Percentiles rank a stretch among this genome's conserved stretches.
Conservation (phyloP, 805 yeast genomes). For the Candida gorgasii region DNA sequence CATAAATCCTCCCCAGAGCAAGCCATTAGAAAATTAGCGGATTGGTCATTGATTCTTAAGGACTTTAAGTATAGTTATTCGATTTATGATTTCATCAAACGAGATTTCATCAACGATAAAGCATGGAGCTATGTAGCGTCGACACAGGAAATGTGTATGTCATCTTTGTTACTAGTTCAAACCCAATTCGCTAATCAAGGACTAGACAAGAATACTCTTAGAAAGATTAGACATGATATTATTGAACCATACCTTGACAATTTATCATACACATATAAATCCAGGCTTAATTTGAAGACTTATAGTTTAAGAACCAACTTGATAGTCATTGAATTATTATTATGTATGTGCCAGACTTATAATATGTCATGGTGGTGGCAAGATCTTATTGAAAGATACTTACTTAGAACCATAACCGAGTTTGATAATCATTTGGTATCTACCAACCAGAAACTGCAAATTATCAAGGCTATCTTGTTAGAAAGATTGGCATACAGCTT, state of each 20-base stretch:
- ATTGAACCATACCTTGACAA: constrained; percentile 68
- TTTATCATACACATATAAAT: constrained; percentile 69
- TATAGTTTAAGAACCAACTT: constrained; percentile 71
- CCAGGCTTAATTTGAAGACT: constrained; percentile 67
- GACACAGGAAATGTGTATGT: constrained; percentile 84
- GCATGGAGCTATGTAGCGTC: constrained; percentile 83
- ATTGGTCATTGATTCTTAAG: constrained; percentile 87
- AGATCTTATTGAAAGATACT: constrained; percentile 43
- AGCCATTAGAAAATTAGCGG: constrained; percentile 78
- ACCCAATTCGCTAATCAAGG: constrained; percentile 36
- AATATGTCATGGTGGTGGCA: constrained; percentile 48
- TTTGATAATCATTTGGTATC: constrained; percentile 41
- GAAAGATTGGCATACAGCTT: constrained; percentile 46
- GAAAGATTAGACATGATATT: constrained; percentile 53
- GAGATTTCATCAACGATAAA: constrained; percentile 74
- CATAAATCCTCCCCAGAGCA: constrained; percentile 67
- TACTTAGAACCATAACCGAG: constrained; percentile 48
- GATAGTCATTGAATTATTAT: constrained; percentile 68
- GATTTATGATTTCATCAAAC: constrained; percentile 77
- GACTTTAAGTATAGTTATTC: constrained; percentile 84
- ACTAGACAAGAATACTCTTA: constrained; percentile 42
- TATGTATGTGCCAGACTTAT: constrained; percentile 45
- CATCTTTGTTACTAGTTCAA: constrained; percentile 65
- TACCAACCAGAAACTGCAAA: constrained; percentile 44
- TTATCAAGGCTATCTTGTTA: constrained; percentile 46